Conservation (phyloP, 208 protist genomes). For the Angomonas deanei region DNA sequence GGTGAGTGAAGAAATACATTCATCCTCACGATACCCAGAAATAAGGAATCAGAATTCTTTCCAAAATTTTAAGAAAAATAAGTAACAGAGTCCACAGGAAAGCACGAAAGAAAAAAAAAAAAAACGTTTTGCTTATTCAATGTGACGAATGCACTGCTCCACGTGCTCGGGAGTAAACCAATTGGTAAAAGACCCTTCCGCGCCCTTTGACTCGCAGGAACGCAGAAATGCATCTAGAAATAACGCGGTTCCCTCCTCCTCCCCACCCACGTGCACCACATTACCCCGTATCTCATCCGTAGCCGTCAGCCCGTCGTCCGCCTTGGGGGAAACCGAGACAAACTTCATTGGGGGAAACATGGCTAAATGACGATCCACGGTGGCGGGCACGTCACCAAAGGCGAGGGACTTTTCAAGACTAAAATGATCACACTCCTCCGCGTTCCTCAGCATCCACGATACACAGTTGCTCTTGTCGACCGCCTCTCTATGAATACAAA, state of each 20-base stretch:
- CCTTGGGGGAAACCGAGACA: constrained; percentile 34
- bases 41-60: too few relatives aligned
- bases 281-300: not conserved
- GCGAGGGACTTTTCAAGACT: constrained; percentile 23
- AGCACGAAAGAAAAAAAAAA: constrained; percentile 6
- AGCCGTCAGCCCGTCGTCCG: not conserved
- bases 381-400: constrained; percentile 46
- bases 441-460: constrained; percentile 26
- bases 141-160: constrained; percentile 7
- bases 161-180: constrained; percentile 26
- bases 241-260: constrained; percentile 53
- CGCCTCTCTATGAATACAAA: constrained; percentile 29
- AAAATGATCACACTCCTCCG: constrained; percentile 12
- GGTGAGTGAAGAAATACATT: too few relatives aligned
- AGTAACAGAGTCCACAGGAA: not conserved
- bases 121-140: constrained; percentile 15
- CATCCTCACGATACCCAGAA: too few relatives aligned
- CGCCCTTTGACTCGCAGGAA: constrained; percentile 6
- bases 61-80: too few relatives aligned
- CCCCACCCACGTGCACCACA: constrained; percentile 39
- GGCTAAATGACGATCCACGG: constrained; percentile 42
- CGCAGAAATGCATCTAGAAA: constrained; percentile 36
- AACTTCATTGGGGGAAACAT: constrained; percentile 44
- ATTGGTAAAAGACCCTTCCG: constrained; percentile 18
- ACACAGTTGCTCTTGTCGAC: constrained; percentile 49